Evolutionary conservation across 495 filamentous ascomycete species (phyloP).

Genomic region (Penicillium canescens): DNA sequence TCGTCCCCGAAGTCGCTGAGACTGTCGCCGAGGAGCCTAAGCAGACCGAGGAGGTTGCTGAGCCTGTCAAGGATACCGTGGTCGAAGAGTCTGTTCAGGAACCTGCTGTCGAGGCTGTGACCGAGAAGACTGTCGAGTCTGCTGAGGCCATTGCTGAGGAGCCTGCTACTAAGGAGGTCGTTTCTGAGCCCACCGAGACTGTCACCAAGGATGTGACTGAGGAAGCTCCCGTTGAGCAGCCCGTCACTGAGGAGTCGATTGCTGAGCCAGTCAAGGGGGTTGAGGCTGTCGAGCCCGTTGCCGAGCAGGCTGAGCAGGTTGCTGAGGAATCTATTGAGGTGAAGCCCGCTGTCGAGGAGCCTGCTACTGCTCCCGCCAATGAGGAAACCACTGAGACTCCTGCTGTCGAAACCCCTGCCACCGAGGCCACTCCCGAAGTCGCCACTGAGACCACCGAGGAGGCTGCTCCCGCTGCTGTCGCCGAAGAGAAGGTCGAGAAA

Average conservation of each 20-base stretch:
- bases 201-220: constrained; percentile 2
- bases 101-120: constrained; percentile 7
- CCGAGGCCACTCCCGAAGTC: constrained; percentile 1
- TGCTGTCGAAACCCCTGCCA: not conserved
- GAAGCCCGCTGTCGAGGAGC: not conserved
- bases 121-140: constrained; percentile 5
- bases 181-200: constrained; percentile 1
- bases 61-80: not conserved
- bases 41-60: constrained; percentile 6
- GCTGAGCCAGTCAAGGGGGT: constrained; percentile 3
- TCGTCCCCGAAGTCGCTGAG: not conserved
- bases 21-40: constrained; percentile 7
- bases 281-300: not conserved
- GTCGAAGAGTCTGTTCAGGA: constrained; percentile 2
- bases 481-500: constrained; percentile 2
- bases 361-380: not conserved
- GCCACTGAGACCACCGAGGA: not conserved
- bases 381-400: constrained; percentile 4
- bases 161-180: constrained; percentile 14
- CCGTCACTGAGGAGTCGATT: constrained; percentile 1
- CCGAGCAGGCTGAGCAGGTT: not conserved
- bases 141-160: constrained; percentile 1
- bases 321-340: not conserved
- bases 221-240: constrained; percentile 7
- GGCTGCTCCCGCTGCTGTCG: not conserved